Percentiles rank a stretch among this genome's conserved stretches.
phyloP scores from a whole-genome alignment of 371 early-diverging fungal species.

The Capillidium rhysosporum region DNA sequence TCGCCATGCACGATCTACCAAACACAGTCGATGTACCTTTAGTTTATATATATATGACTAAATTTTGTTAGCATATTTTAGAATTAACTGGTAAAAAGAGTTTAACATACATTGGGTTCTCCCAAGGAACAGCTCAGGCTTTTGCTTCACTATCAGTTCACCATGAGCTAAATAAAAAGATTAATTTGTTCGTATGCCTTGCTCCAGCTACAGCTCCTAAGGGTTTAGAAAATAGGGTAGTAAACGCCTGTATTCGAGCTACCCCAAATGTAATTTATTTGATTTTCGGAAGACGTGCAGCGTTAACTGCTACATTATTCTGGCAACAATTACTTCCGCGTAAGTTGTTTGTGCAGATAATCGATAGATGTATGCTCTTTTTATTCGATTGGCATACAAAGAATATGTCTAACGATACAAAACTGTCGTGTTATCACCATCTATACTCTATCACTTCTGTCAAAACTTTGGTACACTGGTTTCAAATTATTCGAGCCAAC shows the following conservation, averaged over 20 bases:
- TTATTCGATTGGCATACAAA: slow-evolving; percentile 72
- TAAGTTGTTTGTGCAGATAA: slow-evolving; percentile 46
- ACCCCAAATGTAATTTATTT: slow-evolving; percentile 78
- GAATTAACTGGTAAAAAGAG: slow-evolving; percentile 47
- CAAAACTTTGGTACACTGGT: slow-evolving; percentile 85
- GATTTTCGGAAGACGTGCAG: slow-evolving; percentile 70
- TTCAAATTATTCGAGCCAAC: slow-evolving; percentile 80
- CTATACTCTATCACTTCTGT: slow-evolving; percentile 78
- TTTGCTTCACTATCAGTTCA: slow-evolving; percentile 75
- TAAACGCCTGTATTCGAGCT: slow-evolving; percentile 65
- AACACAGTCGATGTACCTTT: slow-evolving; percentile 65
- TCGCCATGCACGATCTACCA: slow-evolving; percentile 72
- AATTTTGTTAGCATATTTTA: slow-evolving; percentile 11
- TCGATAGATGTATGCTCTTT: slow-evolving; percentile 49
- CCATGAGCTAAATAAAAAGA: slow-evolving; percentile 49
- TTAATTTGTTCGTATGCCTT: slow-evolving; percentile 74
- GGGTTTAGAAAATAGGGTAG: slow-evolving; percentile 50
- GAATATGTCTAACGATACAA: slow-evolving; percentile 51
- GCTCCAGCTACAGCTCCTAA: slow-evolving; percentile 84
- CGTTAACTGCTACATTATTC: slow-evolving; percentile 59
- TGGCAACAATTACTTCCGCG: slow-evolving; percentile 70
- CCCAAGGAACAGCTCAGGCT: slow-evolving; percentile 86
- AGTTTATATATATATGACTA: neutral
- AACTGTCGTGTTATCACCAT: slow-evolving; percentile 67
- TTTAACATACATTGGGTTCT: slow-evolving; percentile 87